These are phyloP conservation scores for Periconia digitata DNA, from an alignment of 2,329 filamentous ascomycete species.

Conservation along the genomic window DNA sequence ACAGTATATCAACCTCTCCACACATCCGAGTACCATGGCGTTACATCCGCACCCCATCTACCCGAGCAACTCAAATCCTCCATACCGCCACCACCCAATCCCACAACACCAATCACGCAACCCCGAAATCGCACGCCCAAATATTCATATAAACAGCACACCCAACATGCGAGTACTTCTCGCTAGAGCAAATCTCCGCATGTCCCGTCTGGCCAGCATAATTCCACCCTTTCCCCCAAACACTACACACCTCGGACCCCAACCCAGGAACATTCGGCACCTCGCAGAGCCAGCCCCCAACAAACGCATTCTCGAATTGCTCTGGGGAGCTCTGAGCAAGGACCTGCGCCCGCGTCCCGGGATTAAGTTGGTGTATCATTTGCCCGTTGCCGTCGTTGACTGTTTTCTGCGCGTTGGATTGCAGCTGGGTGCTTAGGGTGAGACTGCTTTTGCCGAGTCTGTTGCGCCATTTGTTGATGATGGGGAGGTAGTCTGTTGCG, in stretches of 20 bases:
- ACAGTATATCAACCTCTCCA: too few species aligned
- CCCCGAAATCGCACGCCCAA: too few species aligned
- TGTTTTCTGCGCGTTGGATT: constrained; percentile 26
- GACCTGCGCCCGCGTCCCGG: constrained; percentile 30
- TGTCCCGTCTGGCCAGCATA: constrained; percentile 35
- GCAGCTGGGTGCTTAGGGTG: constrained; percentile 18
- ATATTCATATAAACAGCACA: too few species aligned
- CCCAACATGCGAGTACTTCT: constrained; percentile 31
- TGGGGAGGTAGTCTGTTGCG: constrained; percentile 23
- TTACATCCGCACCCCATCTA: too few species aligned
- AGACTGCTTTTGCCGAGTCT: constrained; percentile 30
- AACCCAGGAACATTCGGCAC: constrained; percentile 26
- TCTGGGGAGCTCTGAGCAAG: constrained; percentile 29
- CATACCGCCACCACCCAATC: too few species aligned
- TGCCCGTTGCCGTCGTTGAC: constrained; percentile 23
- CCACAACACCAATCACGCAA: too few species aligned
- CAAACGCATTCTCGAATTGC: constrained; percentile 32
- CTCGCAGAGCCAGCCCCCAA: constrained; percentile 42
- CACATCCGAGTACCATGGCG: too few species aligned
- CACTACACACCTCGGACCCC: constrained; percentile 24
- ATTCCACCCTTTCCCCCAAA: constrained; percentile 25
- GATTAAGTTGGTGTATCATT: constrained; percentile 36
- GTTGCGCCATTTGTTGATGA: constrained; percentile 28
- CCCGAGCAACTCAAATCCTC: too few species aligned
- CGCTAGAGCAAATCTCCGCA: constrained; percentile 31